Percentiles rank a stretch among this genome's conserved stretches.
These are phyloP conservation scores for Aphanomyces stellatus DNA, from an alignment of 352 stramenopile species.

Conservation along the genomic window DNA sequence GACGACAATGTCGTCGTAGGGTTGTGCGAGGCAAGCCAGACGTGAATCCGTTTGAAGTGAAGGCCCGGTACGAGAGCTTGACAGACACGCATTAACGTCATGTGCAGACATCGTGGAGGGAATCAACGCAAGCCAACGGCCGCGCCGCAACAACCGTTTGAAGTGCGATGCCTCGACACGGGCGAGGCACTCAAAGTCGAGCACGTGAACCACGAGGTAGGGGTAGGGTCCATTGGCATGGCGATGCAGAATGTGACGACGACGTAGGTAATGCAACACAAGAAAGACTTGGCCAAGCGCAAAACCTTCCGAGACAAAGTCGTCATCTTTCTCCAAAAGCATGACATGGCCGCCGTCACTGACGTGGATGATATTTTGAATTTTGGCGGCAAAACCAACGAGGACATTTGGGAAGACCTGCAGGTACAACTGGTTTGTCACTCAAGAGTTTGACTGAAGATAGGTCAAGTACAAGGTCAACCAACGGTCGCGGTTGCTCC, in stretches of 20 bases:
- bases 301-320: constrained; percentile 9
- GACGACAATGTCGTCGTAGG: neutral
- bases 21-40: neutral
- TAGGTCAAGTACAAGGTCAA: constrained; percentile 18
- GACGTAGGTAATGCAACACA: neutral
- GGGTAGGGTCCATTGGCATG: neutral
- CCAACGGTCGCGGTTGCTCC: constrained; percentile 11
- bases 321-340: neutral
- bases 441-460: neutral
- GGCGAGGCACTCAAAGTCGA: neutral
- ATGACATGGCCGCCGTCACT: constrained; percentile 12
- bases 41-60: neutral
- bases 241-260: too few species aligned
- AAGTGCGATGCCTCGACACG: constrained; percentile 11
- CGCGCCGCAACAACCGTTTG: neutral
- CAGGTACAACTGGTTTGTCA: constrained; percentile 4
- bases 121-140: neutral
- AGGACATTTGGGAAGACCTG: constrained; percentile 15
- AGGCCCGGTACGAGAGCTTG: neutral
- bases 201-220: constrained; percentile 6
- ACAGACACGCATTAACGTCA: neutral
- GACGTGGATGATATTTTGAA: neutral
- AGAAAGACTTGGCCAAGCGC: neutral
- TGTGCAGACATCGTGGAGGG: neutral
- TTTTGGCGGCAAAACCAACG: constrained; percentile 15